Base-by-base conservation (phyloP, 305 asterid species). In the Rubia balearica region DNA sequence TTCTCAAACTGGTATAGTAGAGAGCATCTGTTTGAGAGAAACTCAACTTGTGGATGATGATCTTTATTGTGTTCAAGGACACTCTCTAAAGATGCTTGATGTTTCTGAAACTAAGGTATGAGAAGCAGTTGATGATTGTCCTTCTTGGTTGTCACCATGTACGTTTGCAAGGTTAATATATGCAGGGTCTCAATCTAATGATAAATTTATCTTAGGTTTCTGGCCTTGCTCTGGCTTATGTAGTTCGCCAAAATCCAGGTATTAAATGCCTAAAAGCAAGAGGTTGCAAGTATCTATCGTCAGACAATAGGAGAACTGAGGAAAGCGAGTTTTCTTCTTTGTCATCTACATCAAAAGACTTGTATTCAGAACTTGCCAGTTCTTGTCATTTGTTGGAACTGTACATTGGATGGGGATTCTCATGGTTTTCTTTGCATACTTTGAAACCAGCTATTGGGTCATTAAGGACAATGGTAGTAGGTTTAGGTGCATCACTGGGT, bases 341-440 rank as follows among this genome's bases (percentile, higher is more conserved):
- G 61, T 73, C 81, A 38, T 62, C 63, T 81, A 60, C 48, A 68
- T 79, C 84, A 41, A 79, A 74, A 71, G 88, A 79, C 40, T 67
- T 85, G 62, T 86, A 79, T 80, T 70, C 75, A 57, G 82, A 82
- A 78, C 84, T 92, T 66, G 91, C 87, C 69, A 84, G 77, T 70
- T 75, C 81, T 69, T 82, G 92, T 83, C 82, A 85, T 71, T 71
- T 92, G 84, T 89, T 84, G 80, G 97, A 90, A 81, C 73, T 90
- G 74, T 84, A 82, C 61, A 67, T 92, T 84, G 98, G 98, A 77
- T 92, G 98, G 98, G 97, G 97, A 78, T 87, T 87, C 78, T 87
- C 95, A 0, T 85, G 66, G 80, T 81, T 78, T 76, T 85, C 88
- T 76, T 70, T 90, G 70, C 81, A 45, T 77, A 82, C 85, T 76